Percentiles rank a stretch among this genome's conserved stretches.
Evolutionary conservation across 495 filamentous ascomycete species (phyloP).

Genomic region (Articulospora tetracladia): DNA sequence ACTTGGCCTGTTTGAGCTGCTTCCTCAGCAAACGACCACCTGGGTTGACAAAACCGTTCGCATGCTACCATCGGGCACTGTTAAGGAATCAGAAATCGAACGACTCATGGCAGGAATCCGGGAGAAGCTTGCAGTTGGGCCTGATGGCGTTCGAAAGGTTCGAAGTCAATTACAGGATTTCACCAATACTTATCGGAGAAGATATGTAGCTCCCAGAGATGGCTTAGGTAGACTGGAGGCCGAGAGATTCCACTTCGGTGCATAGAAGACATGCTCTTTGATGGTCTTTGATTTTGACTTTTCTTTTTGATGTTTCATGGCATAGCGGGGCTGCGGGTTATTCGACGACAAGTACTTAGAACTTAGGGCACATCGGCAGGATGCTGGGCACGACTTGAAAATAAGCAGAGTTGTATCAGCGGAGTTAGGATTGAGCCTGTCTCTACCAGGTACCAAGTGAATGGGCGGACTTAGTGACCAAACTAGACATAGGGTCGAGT

Average conservation of each 20-base stretch:
- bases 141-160: slow-evolving; percentile 66
- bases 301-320: slow-evolving; percentile 15
- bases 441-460: not conserved
- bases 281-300: not conserved
- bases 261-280: slow-evolving; percentile 2
- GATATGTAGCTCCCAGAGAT: slow-evolving; percentile 92
- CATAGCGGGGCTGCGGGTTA: slow-evolving; percentile 18
- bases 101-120: slow-evolving; percentile 62
- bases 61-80: slow-evolving; percentile 76
- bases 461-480: too few species aligned
- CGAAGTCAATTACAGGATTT: slow-evolving; percentile 90
- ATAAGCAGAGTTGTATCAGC: not conserved
- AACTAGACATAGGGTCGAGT: too few species aligned
- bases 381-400: slow-evolving; percentile 1
- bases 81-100: slow-evolving; percentile 59
- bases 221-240: slow-evolving; percentile 83
- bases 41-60: slow-evolving; percentile 83
- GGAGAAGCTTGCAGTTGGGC: slow-evolving; percentile 64
- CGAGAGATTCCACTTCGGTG: slow-evolving; percentile 73
- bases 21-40: slow-evolving; percentile 67
- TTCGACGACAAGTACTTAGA: not conserved
- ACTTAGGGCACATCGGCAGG: not conserved
- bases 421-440: not conserved
- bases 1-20: slow-evolving; percentile 80
- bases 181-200: slow-evolving; percentile 84